These are phyloP conservation scores for Cryptomeria japonica DNA, from an alignment of 75 land plant genomes.

Conservation along the genomic window DNA sequence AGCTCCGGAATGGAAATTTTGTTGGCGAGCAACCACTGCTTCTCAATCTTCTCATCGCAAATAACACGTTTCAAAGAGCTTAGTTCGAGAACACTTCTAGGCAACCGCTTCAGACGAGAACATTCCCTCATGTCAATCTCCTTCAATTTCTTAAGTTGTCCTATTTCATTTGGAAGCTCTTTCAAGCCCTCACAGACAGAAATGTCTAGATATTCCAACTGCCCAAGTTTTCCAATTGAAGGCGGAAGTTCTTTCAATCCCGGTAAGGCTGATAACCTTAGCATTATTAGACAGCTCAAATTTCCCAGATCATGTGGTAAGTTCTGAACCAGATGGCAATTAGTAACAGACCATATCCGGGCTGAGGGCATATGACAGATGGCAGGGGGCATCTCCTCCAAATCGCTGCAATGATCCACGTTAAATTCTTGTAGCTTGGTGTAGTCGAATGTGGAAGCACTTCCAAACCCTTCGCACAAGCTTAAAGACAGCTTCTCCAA, in stretches of 20 bases:
- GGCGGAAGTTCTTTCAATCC: slow-evolving; percentile 35
- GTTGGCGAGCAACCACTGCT: slow-evolving; percentile 29
- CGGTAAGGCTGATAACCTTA: slow-evolving; percentile 48
- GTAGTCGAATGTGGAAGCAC: slow-evolving; percentile 6
- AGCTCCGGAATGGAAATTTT: background rate
- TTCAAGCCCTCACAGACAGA: slow-evolving; percentile 41
- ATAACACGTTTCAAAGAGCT: slow-evolving; percentile 35
- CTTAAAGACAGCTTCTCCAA: slow-evolving; percentile 42
- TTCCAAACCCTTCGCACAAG: slow-evolving; percentile 30
- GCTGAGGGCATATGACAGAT: slow-evolving; percentile 28
- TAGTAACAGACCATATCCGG: slow-evolving; percentile 34
- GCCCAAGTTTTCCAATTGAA: slow-evolving; percentile 26
- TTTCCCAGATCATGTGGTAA: slow-evolving; percentile 49
- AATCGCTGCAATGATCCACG: slow-evolving; percentile 53
- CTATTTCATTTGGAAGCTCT: slow-evolving; percentile 51
- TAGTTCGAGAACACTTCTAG: slow-evolving; percentile 21
- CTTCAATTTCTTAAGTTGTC: slow-evolving; percentile 30
- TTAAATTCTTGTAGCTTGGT: slow-evolving; percentile 40
- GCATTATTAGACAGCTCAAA: slow-evolving; percentile 24
- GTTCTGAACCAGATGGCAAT: slow-evolving; percentile 39
- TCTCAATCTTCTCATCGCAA: slow-evolving; percentile 51
- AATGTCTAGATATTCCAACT: slow-evolving; percentile 48
- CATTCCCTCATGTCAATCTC: slow-evolving; percentile 74
- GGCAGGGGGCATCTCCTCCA: slow-evolving; percentile 37
- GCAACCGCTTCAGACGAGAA: slow-evolving; percentile 29